A percentile compares a stretch with the other conserved stretches of the same genome.
Conservation (phyloP, 371 early-diverging fungal genomes). For the Mortierella sp. region DNA sequence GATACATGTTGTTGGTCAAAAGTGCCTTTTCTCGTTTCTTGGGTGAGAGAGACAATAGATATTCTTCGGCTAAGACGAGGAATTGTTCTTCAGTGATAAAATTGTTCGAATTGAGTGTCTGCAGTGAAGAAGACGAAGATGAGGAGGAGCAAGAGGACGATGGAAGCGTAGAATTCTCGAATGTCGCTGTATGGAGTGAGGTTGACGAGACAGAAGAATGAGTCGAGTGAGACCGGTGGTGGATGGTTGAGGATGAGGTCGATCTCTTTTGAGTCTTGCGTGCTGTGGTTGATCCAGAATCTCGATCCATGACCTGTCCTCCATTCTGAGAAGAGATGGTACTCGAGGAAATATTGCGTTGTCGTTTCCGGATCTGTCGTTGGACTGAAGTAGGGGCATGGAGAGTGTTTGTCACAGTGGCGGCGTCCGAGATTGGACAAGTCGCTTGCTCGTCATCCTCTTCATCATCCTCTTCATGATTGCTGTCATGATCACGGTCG, state of each 20-base stretch:
- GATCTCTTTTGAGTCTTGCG: background rate
- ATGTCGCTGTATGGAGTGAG: background rate
- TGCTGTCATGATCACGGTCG: background rate
- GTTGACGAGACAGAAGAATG: background rate
- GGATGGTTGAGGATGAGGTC: background rate
- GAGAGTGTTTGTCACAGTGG: background rate
- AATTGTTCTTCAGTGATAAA: slow-evolving; percentile 11
- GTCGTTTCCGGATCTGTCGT: no score
- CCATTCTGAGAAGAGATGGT: no score
- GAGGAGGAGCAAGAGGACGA: background rate
- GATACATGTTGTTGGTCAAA: slow-evolving; percentile 57
- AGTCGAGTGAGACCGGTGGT: no score
- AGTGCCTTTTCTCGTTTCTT: slow-evolving; percentile 67
- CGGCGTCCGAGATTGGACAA: background rate
- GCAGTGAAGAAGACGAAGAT: slow-evolving; percentile 3
- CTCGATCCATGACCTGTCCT: no score
- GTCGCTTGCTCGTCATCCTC: background rate
- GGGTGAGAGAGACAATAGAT: slow-evolving; percentile 56
- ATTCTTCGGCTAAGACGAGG: slow-evolving; percentile 34
- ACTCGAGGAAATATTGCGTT: no score
- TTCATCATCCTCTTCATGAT: background rate
- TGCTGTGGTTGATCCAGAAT: no score
- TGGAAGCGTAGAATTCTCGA: background rate
- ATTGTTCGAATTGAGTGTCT: slow-evolving; percentile 7
- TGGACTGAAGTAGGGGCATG: background rate